Base-by-base conservation (phyloP, 1,284 basidiomycete species). In the Cryptococcus sp. region DNA sequence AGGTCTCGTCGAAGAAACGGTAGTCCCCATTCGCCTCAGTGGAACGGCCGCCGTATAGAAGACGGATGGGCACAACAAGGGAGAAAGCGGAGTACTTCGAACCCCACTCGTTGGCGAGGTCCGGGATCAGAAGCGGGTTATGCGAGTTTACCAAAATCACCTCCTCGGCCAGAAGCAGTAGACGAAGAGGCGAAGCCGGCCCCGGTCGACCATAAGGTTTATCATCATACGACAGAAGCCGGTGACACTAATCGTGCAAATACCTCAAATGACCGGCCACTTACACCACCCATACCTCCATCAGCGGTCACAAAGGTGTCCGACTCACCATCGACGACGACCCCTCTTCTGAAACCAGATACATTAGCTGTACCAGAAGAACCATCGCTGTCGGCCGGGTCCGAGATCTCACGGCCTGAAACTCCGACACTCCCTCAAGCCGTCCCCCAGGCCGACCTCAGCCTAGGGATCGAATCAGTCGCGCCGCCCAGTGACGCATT, bases 361-460 rank as follows among this genome's bases (percentile, higher is more conserved):
- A n/a, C 48, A 15, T 25, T 25, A 6, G 16, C 27, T 27, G 22
- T 27, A 5, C 16, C 22, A 20, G 46, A 47, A n/a, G 30, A 35
- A 17, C 23, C 13, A 20, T 6, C 27, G 48, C 48, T 50, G 16
- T 35, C 49, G 22, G 30, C 51, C 39, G 45, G n/a, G 4, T 52
- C 52, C 8, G 45, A 40, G 17, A 47, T 43, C 19, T 59, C 61
- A 15, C 23, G 61, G 51, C 61, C 61, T 40, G 61, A 58, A 25
- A 63, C 61, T 16, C 61, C 61, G 1, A 47, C 55, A 23, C 39
- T 53, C 5, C 61, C 61, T 39, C 58, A 58, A 6, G 58, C 55
- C 17, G 40, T 52, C 4, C 19, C 7, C 30, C 20, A 17, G 27
- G 25, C 35, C 2, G 30, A 10, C 5, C 30, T 8, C 30, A 8